Evolutionary conservation across 2,329 filamentous ascomycete species (phyloP), one percentile per base, ranked within the genome.

Genomic region (Aureobasidium namibiae): DNA sequence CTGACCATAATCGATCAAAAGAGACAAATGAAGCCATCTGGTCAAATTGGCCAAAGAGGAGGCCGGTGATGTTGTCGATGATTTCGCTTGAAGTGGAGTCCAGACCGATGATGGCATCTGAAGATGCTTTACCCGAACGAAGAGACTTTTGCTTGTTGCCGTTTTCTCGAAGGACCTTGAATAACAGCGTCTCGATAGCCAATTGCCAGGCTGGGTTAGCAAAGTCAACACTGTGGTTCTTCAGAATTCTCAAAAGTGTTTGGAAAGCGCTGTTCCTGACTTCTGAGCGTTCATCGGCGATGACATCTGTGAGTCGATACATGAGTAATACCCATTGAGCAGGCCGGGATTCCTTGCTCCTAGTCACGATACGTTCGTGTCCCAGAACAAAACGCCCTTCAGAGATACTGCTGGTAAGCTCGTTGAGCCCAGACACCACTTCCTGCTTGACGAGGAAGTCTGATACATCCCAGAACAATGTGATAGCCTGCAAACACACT

Each of bases 381-480:
- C 29, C 34, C 29, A 42, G 49, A 21, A 59, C 36, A n/a, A 62
- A 31, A 46, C 61, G 29, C 16, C 52, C 41, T 41, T 82, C 74
- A 18, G 83, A 80, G 13, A 80, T 38, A 24, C 36, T 24, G 9
- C 42, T 33, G 18, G 66, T 61, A 26, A 69, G 62, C 2, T 63
- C 63, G 9, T 70, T 69, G 1, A 78, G 64, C 23, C 66, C 66
- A 3, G 71, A 67, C 4, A 69, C 66, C 23, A 77, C 74, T 50
- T 76, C 76, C 38, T 77, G 75, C 8, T 74, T 73, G 59, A 83
- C 80, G 21, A 97, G 78, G 63, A 92, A 94, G 71, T 96, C 92
- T 0, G 92, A 96, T 8, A 96, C 82, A 57, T 92, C 92, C 90
- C 92, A 96, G 71, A 96, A 95, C 69, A 95, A 94, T 0, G 92